These are phyloP conservation scores for Leccinum aurantiacum DNA, from an alignment of 768 basidiomycete genomes.

Conservation along the genomic window DNA sequence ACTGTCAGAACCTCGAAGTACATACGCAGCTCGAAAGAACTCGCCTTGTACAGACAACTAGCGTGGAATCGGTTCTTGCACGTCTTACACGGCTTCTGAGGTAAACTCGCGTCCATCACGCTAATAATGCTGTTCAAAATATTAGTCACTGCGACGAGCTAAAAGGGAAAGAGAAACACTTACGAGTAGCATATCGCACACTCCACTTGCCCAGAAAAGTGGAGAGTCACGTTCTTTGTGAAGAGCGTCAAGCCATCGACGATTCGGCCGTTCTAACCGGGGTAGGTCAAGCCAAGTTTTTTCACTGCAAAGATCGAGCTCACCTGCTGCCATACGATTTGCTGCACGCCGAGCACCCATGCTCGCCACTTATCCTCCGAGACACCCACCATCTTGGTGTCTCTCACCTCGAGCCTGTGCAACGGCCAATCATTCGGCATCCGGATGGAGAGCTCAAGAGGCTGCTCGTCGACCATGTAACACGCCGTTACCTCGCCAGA, in stretches of 20 bases:
- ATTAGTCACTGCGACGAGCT: not conserved
- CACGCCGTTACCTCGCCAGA: conserved; percentile 81
- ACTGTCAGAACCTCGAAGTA: not conserved
- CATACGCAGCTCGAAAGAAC: conserved; percentile 13
- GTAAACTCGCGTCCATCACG: conserved; percentile 82
- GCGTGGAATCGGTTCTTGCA: conserved; percentile 95
- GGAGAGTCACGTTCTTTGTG: conserved; percentile 89
- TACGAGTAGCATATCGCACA: conserved; percentile 98
- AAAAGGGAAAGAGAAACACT: not conserved
- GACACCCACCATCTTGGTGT: conserved; percentile 81
- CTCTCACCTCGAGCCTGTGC: conserved; percentile 83
- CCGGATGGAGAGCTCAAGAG: conserved; percentile 82
- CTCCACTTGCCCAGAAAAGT: conserved; percentile 94
- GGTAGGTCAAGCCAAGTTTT: not conserved
- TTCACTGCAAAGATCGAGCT: conserved; percentile 23
- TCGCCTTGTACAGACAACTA: conserved; percentile 84
- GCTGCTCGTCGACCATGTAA: conserved; percentile 91
- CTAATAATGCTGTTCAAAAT: conserved; percentile 71
- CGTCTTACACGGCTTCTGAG: conserved; percentile 88
- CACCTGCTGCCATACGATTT: conserved; percentile 86
- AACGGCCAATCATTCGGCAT: conserved; percentile 92
- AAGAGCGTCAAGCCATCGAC: conserved; percentile 86
- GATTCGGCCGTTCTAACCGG: conserved; percentile 78
- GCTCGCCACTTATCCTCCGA: conserved; percentile 88
- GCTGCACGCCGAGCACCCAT: conserved; percentile 92